Evolutionary conservation across 1,284 basidiomycete species (phyloP), one percentile per base, ranked within the genome.

Genomic region (Irpex sp.): DNA sequence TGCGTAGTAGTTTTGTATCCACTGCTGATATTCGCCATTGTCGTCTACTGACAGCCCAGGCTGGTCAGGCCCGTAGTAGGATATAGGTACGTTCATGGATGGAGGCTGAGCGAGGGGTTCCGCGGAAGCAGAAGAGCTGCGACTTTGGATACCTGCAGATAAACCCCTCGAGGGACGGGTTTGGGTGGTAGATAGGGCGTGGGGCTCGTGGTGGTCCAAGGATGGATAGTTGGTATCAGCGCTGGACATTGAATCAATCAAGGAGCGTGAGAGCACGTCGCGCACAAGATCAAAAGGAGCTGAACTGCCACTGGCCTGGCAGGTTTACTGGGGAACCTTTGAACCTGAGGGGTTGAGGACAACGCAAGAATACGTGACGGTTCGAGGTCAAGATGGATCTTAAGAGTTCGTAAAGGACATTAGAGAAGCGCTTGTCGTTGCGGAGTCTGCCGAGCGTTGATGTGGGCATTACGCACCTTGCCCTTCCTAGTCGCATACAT

Each of bases 11-110:
- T 38, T 69, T n/a, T 69, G 66, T 11, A 71, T 59, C 72, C 72
- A 75, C 36, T 69, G 67, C 38, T 72, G 66, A 64, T 75, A 75
- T 61, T 70, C 48, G 21, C 58, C 58, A n/a, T 9, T 38, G 36
- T 64, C 51, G 55, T 58, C 4, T 44, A 15, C 40, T 57, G 44
- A 34, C 19, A 49, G 15, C n/a, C 34, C 19, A 26, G 26, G 11
- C 13, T 34, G 57, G 26, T 52, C 61, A n/a, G 52, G 21, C 15
- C 34, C 44, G 13, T 59, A 52, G 58, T 58, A 62, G 58, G 31
- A 54, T 52, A 63, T 58, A 7, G 59, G 64, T 9, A 61, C 59
- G 19, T 49, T 56, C 59, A 65, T 65, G 34, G 57, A 19, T 3
- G 17, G 5, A 37, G 57, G 40, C 38, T 57, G 62, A 21, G 58